phyloP scores from a whole-genome alignment of 129 eudicot genomes.

The Ambrosia trifida region DNA sequence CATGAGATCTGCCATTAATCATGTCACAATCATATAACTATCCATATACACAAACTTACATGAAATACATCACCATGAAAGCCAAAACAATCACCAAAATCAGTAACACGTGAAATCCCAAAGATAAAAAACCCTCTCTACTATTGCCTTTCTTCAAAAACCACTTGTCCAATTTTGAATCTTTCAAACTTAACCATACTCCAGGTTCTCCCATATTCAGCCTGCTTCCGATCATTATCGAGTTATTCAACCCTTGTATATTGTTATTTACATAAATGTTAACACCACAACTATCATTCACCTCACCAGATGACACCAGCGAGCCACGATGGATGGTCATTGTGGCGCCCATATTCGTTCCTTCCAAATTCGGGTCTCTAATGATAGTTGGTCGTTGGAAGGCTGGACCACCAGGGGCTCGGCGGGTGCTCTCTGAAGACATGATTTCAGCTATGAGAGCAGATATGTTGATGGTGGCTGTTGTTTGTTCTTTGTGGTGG shows the following conservation, averaged over 20 bases:
- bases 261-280: constrained; percentile 71
- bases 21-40: background rate
- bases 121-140: background rate
- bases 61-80: constrained; percentile 22
- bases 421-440: constrained; percentile 34
- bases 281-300: constrained; percentile 47
- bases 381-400: constrained; percentile 28
- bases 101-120: constrained; percentile 23
- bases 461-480: constrained; percentile 28
- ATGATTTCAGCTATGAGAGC: constrained; percentile 32
- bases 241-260: constrained; percentile 68
- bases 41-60: constrained; percentile 6
- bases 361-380: constrained; percentile 44
- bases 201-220: constrained; percentile 70
- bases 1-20: background rate
- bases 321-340: constrained; percentile 41
- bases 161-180: constrained; percentile 41
- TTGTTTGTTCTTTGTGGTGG: constrained; percentile 38
- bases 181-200: constrained; percentile 45
- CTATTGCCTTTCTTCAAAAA: constrained; percentile 21
- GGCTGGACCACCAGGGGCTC: constrained; percentile 18
- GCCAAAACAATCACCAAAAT: constrained; percentile 28
- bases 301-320: constrained; percentile 32
- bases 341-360: constrained; percentile 55
- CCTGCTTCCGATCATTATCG: constrained; percentile 67